Evolutionary conservation across 2,329 filamentous ascomycete genomes (phyloP).

Genomic region (Colletotrichum noveboracense): DNA sequence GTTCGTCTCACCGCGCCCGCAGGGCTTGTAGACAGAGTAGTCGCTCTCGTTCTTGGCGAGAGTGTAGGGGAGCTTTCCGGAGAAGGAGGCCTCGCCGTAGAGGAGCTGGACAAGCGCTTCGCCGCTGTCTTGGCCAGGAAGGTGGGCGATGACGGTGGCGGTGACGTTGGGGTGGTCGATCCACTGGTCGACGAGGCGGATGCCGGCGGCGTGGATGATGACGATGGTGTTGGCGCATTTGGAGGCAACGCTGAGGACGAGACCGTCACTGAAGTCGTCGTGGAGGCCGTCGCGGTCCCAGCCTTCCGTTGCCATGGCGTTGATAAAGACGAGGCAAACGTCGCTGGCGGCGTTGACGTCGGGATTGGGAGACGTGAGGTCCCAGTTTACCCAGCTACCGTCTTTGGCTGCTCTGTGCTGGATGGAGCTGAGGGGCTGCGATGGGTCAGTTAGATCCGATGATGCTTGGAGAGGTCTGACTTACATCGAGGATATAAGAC

Average conservation of each 20-base stretch:
- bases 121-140: conserved; percentile 69
- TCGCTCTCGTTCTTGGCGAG: conserved; percentile 61
- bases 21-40: conserved; percentile 39
- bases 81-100: conserved; percentile 61
- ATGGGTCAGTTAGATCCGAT: background rate
- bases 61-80: conserved; percentile 66
- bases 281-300: conserved; percentile 65
- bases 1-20: conserved; percentile 27
- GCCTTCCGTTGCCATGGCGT: conserved; percentile 75
- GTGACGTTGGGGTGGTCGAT: conserved; percentile 69
- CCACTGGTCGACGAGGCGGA: conserved; percentile 65
- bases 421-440: conserved; percentile 61
- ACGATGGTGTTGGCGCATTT: conserved; percentile 68
- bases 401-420: conserved; percentile 58
- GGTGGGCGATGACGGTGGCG: conserved; percentile 67
- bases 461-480: no score
- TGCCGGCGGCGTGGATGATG: conserved; percentile 66
- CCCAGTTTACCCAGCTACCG: conserved; percentile 64
- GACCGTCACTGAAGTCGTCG: conserved; percentile 68
- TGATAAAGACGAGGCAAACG: conserved; percentile 72
- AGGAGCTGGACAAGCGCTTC: conserved; percentile 58
- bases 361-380: conserved; percentile 55
- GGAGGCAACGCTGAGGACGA: conserved; percentile 62
- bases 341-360: conserved; percentile 54
- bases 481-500: conserved; percentile 48